A percentile compares a stretch with the other conserved stretches of the same genome.
These are phyloP conservation scores for Trichocomaceae sp. DNA, from an alignment of 2,329 filamentous ascomycete species.

Conservation along the genomic window DNA sequence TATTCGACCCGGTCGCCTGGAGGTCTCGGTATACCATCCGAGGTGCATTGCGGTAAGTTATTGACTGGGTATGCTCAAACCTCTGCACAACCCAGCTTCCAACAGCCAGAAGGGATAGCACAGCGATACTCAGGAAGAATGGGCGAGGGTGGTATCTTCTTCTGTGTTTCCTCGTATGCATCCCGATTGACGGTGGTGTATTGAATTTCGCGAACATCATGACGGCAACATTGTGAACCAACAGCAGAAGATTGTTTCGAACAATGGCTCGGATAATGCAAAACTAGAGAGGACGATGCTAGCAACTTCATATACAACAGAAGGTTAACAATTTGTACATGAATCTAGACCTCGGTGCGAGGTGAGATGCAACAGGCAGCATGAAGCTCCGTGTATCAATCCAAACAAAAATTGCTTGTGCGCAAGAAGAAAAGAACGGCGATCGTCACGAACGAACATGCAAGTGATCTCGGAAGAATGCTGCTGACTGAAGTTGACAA, in stretches of 20 bases:
- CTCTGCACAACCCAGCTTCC: slow-evolving; percentile 21
- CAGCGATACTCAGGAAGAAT: slow-evolving; percentile 42
- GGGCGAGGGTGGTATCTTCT: slow-evolving; percentile 36
- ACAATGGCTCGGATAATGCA: background rate
- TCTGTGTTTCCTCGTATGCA: slow-evolving; percentile 14
- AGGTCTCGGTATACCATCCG: background rate
- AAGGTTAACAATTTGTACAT: background rate
- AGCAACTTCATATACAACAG: background rate
- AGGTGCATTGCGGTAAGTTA: background rate
- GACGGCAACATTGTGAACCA: slow-evolving; percentile 24
- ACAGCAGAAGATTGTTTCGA: background rate
- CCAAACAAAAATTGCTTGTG: background rate
- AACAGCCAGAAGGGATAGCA: slow-evolving; percentile 28
- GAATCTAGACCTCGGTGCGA: background rate
- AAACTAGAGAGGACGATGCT: slow-evolving; percentile 7
- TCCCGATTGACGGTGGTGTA: slow-evolving; percentile 18
- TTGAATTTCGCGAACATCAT: slow-evolving; percentile 23
- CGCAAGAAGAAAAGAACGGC: background rate
- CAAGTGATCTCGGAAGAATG: background rate
- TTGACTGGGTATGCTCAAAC: background rate
- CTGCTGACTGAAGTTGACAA: background rate
- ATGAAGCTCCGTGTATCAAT: background rate
- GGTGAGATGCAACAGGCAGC: background rate
- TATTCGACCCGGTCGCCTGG: background rate
- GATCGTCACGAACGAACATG: background rate